Evolutionary conservation across 202 grass and related monocot genomes (phyloP).

Genomic region (Miscanthus sacchariflorus): DNA sequence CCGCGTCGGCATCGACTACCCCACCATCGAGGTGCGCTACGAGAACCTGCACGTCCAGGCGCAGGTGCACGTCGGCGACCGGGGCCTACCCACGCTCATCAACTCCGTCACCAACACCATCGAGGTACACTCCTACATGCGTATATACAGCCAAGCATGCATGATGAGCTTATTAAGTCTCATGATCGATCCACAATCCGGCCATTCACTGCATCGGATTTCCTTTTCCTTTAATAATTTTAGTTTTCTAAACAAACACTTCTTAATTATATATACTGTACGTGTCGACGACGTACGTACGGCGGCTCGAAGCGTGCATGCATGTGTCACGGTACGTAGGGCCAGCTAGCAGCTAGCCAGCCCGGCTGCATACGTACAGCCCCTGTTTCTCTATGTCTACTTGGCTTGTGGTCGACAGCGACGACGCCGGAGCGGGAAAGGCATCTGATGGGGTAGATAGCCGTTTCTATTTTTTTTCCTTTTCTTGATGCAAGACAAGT

Average conservation of each 20-base stretch:
- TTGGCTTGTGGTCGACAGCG: neutral
- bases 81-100: slow-evolving; percentile 73
- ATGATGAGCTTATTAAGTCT: too few relatives aligned
- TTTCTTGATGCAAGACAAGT: neutral
- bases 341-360: neutral
- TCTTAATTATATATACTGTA: too few relatives aligned
- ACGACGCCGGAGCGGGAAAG: slow-evolving; percentile 25
- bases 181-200: too few relatives aligned
- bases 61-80: slow-evolving; percentile 62
- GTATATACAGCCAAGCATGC: too few relatives aligned
- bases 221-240: too few relatives aligned
- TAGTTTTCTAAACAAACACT: too few relatives aligned
- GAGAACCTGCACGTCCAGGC: slow-evolving; percentile 67
- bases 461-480: neutral
- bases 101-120: slow-evolving; percentile 81
- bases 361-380: neutral
- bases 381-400: neutral
- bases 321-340: neutral
- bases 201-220: too few relatives aligned
- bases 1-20: slow-evolving; percentile 84
- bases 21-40: slow-evolving; percentile 89
- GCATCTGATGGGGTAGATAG: neutral
- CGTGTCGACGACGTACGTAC: too few relatives aligned
- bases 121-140: slow-evolving; percentile 40
- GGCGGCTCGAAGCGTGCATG: neutral